Evolutionary conservation across 257 asterid species (phyloP).

Genomic region (Solanum paucissectum): DNA sequence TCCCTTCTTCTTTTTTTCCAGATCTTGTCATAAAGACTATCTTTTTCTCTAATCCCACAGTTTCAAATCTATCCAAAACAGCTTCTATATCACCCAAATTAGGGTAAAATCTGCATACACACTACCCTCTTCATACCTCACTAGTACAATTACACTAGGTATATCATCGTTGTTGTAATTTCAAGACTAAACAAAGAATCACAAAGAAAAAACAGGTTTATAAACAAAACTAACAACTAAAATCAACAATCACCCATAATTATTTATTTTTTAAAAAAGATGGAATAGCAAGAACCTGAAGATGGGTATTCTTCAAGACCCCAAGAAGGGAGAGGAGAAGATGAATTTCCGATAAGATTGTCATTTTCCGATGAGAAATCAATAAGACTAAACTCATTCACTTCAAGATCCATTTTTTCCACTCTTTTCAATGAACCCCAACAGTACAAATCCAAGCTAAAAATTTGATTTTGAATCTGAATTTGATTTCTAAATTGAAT

Average conservation of each 20-base stretch:
- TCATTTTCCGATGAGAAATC: conserved; percentile 21
- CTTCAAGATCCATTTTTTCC: conserved; percentile 29
- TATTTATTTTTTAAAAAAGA: background rate
- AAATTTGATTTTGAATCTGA: background rate
- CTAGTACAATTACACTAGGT: background rate
- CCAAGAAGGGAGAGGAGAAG: conserved; percentile 6
- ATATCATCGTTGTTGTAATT: background rate
- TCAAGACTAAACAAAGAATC: background rate
- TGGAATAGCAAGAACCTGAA: conserved; percentile 21
- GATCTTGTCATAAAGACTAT: background rate
- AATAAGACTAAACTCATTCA: conserved; percentile 26
- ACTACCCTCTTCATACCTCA: background rate
- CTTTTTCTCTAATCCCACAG: background rate
- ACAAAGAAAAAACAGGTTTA: background rate
- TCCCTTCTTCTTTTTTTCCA: background rate
- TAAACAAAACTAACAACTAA: background rate
- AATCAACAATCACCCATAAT: background rate
- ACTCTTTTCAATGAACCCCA: conserved; percentile 10
- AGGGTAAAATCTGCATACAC: background rate
- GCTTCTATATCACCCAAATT: background rate
- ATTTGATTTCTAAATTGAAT: background rate
- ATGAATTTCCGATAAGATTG: conserved; percentile 5
- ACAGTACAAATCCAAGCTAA: background rate
- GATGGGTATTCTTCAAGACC: conserved; percentile 11
- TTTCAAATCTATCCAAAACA: background rate